Conservation (phyloP, 73 alveolate species). For the Paramecium caudatum region DNA sequence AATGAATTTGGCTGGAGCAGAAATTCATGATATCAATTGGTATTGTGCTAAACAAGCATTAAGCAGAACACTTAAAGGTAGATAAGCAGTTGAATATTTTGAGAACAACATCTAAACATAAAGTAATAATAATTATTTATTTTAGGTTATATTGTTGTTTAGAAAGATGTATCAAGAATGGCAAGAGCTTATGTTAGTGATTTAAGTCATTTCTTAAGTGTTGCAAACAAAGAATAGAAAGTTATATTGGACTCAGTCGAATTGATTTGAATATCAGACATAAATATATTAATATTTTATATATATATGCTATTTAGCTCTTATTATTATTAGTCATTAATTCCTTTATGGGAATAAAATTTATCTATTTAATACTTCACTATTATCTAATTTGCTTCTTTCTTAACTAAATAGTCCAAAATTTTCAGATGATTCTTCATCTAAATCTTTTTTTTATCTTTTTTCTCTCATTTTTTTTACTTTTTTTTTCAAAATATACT, state of each 20-base stretch:
- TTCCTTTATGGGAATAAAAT: constrained; percentile 10
- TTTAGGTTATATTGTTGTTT: constrained; percentile 69
- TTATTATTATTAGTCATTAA: not conserved
- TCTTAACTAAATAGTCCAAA: constrained; percentile 30
- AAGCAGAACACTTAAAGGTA: constrained; percentile 70
- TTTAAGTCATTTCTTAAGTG: constrained; percentile 66
- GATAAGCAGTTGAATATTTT: constrained; percentile 71
- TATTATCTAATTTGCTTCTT: not conserved
- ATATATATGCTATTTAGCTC: not conserved
- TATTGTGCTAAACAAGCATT: constrained; percentile 70
- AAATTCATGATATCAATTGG: constrained; percentile 77
- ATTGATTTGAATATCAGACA: constrained; percentile 62
- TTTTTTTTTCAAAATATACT: constrained; percentile 26
- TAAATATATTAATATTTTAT: constrained; percentile 24
- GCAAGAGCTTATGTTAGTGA: constrained; percentile 79
- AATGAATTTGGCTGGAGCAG: constrained; percentile 67
- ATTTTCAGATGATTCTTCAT: constrained; percentile 7
- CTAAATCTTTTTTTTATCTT: constrained; percentile 14
- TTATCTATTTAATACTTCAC: constrained; percentile 28
- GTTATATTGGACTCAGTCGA: constrained; percentile 67
- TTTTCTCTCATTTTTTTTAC: constrained; percentile 7
- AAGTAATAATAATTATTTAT: constrained; percentile 44
- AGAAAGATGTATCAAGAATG: constrained; percentile 76
- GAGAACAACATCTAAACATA: constrained; percentile 69
- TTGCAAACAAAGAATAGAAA: constrained; percentile 73